Evolutionary conservation across 441 rosid genomes (phyloP), one percentile per base, ranked within the genome.

Genomic region (Aleurites moluccanus): DNA sequence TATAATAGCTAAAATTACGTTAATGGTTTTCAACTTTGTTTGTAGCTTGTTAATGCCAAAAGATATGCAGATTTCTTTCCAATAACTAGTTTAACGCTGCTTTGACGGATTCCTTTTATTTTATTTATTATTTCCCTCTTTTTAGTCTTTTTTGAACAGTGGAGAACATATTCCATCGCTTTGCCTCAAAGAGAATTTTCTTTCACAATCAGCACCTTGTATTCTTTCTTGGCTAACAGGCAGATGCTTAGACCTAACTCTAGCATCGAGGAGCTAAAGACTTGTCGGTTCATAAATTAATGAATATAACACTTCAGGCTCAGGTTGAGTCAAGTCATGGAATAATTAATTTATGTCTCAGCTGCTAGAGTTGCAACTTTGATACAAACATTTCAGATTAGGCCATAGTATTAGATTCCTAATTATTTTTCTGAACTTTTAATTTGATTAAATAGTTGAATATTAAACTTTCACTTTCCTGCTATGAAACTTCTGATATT

Each of bases 151-250:
- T n/a, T 38, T n/a, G 23, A 62, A 45, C 9, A 23, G 30, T 15
- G 20, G 53, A 73, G 76, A 73, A 73, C 70, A 73, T 52, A 73
- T 73, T 73, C 76, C 70, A 73, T 50, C 25, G 38, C 25, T 52
- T 64, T 64, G 70, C 63, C 27, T 21, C 16, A 20, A 45, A 72
- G 20, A 20, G 50, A 49, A 73, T 63, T 64, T 21, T 25, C 76
- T 62, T 62, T 72, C 27, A 30, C 18, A 33, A 25, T 73, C 62
- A 23, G 52, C 69, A 14, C 14, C 60, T 28, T 1, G 16, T 16
- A n/a, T 45, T 63, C 38, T 50, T 50, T n/a, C 38, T 64, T 20
- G 15, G 50, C 64, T 28, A 33, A 50, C 6, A 38, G 8, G 14
- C 23, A 30, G 30, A 30, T 42, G 30, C 2, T 2, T 27, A 44